Conservation (phyloP, 805 yeast genomes). For the Cyberlindnera nakhonratchasimensis region DNA sequence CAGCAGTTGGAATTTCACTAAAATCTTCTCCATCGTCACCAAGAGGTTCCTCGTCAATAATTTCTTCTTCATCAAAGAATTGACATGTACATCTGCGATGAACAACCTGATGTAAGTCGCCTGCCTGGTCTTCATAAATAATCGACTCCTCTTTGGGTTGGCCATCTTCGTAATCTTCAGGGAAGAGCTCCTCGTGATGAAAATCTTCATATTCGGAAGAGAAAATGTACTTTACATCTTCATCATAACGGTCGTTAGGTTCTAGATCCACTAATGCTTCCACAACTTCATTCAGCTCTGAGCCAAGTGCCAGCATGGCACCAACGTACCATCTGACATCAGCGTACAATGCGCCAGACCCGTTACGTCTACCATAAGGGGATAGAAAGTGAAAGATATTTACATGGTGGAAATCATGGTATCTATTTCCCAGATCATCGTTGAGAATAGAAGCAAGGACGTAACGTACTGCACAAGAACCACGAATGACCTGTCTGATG, state of each 20-base stretch:
- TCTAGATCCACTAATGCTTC: slow-evolving; percentile 54
- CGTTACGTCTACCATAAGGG: slow-evolving; percentile 60
- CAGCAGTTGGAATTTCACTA: slow-evolving; percentile 30
- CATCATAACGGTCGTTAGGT: slow-evolving; percentile 63
- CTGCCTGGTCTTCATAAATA: slow-evolving; percentile 28
- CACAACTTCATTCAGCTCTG: slow-evolving; percentile 46
- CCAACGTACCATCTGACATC: slow-evolving; percentile 59
- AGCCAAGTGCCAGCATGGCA: slow-evolving; percentile 48
- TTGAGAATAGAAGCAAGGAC: slow-evolving; percentile 60
- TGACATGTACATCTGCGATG: slow-evolving; percentile 25
- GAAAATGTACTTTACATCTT: slow-evolving; percentile 59
- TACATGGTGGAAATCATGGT: slow-evolving; percentile 58
- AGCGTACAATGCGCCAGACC: slow-evolving; percentile 55
- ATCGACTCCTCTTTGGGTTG: slow-evolving; percentile 31
- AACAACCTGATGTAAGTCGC: slow-evolving; percentile 26
- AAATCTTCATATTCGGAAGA: slow-evolving; percentile 50
- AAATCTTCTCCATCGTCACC: slow-evolving; percentile 16
- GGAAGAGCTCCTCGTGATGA: slow-evolving; percentile 29
- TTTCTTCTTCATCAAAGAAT: slow-evolving; percentile 26
- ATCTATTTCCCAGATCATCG: slow-evolving; percentile 38
- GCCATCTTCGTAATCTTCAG: slow-evolving; percentile 31
- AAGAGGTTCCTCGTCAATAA: slow-evolving; percentile 5
- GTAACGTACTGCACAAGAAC: slow-evolving; percentile 60
- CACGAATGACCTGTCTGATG: slow-evolving; percentile 50
- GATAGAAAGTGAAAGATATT: slow-evolving; percentile 58